These are phyloP conservation scores for Colletotrichum orchidophilum DNA, from an alignment of 2,329 filamentous ascomycete species.

Conservation along the genomic window DNA sequence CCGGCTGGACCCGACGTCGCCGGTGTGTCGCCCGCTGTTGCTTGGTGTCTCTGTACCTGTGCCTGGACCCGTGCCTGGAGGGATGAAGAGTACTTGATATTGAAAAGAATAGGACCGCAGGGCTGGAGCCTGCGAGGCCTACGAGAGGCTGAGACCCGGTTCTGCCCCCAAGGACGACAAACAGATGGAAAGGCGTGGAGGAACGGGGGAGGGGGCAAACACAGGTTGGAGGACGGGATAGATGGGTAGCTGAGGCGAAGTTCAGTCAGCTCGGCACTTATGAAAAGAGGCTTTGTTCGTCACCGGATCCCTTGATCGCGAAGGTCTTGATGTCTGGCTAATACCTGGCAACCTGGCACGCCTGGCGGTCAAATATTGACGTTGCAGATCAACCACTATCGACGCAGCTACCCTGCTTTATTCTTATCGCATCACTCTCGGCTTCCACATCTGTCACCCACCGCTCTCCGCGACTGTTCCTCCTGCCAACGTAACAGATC, in stretches of 20 bases:
- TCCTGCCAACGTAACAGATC: not conserved
- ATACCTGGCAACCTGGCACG: not conserved
- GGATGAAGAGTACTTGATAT: constrained; percentile 1
- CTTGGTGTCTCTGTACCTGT: not conserved
- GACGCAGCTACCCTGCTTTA: constrained; percentile 1
- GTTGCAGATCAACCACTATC: constrained; percentile 10
- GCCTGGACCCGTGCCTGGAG: not conserved
- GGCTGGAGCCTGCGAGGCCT: not conserved
- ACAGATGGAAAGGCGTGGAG: too few relatives aligned
- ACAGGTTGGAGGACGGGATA: not conserved
- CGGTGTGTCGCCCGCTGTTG: not conserved
- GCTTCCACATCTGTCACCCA: not conserved
- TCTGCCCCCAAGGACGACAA: not conserved
- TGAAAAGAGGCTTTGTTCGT: constrained; percentile 11
- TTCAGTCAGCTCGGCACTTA: constrained; percentile 22
- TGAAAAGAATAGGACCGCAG: not conserved
- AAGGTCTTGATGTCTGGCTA: not conserved
- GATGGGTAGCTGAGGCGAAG: not conserved
- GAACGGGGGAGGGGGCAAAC: not conserved
- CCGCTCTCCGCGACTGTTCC: not conserved
- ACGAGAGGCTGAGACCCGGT: not conserved
- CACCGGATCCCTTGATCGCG: not conserved
- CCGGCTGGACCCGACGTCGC: not conserved
- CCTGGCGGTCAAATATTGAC: not conserved
- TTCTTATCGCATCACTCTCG: constrained; percentile 20